Base-by-base conservation (phyloP, 1,284 basidiomycete genomes). In the Agaricales sp. region DNA sequence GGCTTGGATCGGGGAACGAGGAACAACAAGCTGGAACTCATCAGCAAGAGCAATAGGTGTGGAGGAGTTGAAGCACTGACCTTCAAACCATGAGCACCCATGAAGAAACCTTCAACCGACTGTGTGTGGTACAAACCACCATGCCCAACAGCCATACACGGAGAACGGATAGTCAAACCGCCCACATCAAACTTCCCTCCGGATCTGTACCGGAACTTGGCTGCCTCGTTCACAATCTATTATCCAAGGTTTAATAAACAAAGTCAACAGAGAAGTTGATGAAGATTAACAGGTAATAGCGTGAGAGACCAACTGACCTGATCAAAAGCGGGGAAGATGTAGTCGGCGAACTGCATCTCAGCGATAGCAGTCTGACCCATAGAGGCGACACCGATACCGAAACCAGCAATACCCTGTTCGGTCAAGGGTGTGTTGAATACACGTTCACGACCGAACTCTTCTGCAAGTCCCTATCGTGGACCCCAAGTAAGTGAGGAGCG, bases 361-460 rank as follows among this genome's bases (percentile, higher is more conserved):
- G 92, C 94, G 50, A 97, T 92, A 1, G 92, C 91, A 2, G 91
- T 93, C 50, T 93, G 91, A 0, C 93, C 93, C 81, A 96, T 94
- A 13, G 86, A 74, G 0, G 94, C 92, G 51, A 95, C 64, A 2
- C 94, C 93, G 47, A 97, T 92, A 0, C 87, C 93, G 58, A 97
- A 96, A 4, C 93, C 93, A 41, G 89, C 92, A 50, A 97, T 95
- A 3, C 93, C 93, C 65, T 97, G 92, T 61, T 95, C 92, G 0
- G 90, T 93, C 49, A 95, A 64, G 3, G 92, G 92, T 0, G 92
- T 95, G 64, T 96, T 95, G 67, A 96, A 95, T n/a, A 96, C 90
- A 39, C 92, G 80, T 65, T 93, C 90, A 46, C 82, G 78, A 30
- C 92, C 93, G 61, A 92, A 97, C 63, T 94, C 90, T 61, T 96